Conservation (phyloP, 1,284 basidiomycete genomes). For the Farysia itapuensis region DNA sequence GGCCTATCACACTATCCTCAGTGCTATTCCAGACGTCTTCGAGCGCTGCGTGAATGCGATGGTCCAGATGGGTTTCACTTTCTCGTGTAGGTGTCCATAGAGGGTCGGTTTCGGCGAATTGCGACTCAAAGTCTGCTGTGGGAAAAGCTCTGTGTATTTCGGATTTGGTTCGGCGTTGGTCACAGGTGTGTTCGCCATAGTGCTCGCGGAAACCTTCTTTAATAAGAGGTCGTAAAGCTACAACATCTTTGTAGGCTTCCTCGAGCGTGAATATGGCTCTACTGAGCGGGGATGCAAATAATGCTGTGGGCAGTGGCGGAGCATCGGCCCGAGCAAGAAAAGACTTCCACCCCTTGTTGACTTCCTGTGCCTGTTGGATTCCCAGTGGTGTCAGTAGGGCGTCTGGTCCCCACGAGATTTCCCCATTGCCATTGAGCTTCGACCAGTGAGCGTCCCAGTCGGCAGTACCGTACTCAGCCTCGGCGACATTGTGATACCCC, state of each 20-base stretch:
- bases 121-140: slow-evolving; percentile 18
- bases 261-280: slow-evolving; percentile 27
- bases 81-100: slow-evolving; percentile 28
- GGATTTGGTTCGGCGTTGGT: slow-evolving; percentile 17
- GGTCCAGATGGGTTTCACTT: slow-evolving; percentile 9
- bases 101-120: slow-evolving; percentile 10
- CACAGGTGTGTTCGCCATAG: slow-evolving; percentile 43
- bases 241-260: slow-evolving; percentile 23
- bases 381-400: slow-evolving; percentile 29
- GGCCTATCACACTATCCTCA: slow-evolving; percentile 19
- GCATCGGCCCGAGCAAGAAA: slow-evolving; percentile 14
- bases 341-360: slow-evolving; percentile 22
- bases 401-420: slow-evolving; percentile 37
- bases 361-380: slow-evolving; percentile 33
- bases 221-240: slow-evolving; percentile 1
- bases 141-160: slow-evolving; percentile 18
- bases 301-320: slow-evolving; percentile 18
- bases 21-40: slow-evolving; percentile 16
- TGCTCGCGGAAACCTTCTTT: slow-evolving; percentile 34
- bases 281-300: slow-evolving; percentile 26
- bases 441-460: slow-evolving; percentile 37
- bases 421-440: slow-evolving; percentile 20
- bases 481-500: slow-evolving; percentile 40
- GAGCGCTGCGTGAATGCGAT: slow-evolving; percentile 15
- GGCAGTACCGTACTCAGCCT: slow-evolving; percentile 30